A percentile compares a stretch with the other conserved stretches of the same genome.
These are phyloP conservation scores for Ascochyta pisi DNA, from an alignment of 2,329 filamentous ascomycete genomes.

Conservation along the genomic window DNA sequence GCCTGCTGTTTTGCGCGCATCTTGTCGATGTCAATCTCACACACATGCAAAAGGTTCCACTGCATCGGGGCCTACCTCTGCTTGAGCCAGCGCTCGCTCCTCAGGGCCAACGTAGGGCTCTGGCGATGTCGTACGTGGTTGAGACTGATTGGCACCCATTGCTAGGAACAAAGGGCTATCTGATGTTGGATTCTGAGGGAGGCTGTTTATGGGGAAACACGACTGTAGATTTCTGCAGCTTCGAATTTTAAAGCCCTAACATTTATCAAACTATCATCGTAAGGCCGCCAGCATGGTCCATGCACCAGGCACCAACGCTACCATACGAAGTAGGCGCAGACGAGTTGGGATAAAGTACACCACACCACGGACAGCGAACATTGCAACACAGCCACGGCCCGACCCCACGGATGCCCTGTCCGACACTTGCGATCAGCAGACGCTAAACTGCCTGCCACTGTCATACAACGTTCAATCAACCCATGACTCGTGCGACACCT, in stretches of 20 bases:
- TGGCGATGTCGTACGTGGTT: conserved; percentile 21
- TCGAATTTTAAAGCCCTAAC: not conserved
- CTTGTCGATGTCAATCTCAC: conserved; percentile 21
- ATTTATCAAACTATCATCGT: conserved; percentile 1
- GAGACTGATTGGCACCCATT: conserved; percentile 40
- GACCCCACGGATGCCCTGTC: no score
- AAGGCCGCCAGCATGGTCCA: conserved; percentile 9
- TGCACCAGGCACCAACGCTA: conserved; percentile 15
- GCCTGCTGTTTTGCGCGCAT: conserved; percentile 42
- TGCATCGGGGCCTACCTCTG: conserved; percentile 28
- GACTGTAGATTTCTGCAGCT: not conserved
- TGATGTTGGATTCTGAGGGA: no score
- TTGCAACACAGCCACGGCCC: not conserved
- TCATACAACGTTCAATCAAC: no score
- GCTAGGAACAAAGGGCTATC: no score
- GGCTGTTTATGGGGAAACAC: no score
- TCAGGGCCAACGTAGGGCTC: conserved; percentile 34
- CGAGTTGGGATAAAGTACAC: not conserved
- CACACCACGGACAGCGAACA: not conserved
- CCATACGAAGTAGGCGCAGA: not conserved
- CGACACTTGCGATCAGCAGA: no score
- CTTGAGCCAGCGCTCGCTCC: conserved; percentile 30
- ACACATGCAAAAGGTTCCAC: not conserved
- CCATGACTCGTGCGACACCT: no score
- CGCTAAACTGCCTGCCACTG: no score